Conservation (phyloP, 2,329 filamentous ascomycete genomes). For the Colletotrichum orchidophilum region DNA sequence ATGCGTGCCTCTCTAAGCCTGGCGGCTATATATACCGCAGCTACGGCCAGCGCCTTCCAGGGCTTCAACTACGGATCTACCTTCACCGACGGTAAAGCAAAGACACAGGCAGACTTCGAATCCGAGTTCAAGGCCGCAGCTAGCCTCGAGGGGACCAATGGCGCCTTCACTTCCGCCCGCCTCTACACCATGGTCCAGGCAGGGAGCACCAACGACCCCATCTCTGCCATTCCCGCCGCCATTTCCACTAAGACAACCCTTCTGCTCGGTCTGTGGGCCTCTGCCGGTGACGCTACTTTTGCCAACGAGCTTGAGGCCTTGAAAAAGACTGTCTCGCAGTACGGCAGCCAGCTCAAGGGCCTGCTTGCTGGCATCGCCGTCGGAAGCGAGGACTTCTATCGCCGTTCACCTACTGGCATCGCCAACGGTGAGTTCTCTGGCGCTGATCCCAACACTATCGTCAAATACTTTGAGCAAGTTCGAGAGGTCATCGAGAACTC, state of each 20-base stretch:
- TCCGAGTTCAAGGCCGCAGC: constrained; percentile 74
- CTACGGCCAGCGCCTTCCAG: constrained; percentile 53
- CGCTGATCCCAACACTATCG: constrained; percentile 67
- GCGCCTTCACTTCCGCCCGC: constrained; percentile 72
- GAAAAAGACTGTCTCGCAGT: constrained; percentile 72
- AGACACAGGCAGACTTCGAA: constrained; percentile 73
- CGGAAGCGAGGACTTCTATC: constrained; percentile 88
- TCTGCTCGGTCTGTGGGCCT: constrained; percentile 86
- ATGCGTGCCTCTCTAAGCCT: constrained; percentile 29
- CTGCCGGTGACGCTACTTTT: constrained; percentile 70
- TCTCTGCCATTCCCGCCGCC: constrained; percentile 81
- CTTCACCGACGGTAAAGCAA: constrained; percentile 67
- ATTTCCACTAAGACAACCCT: constrained; percentile 82
- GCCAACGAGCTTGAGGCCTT: constrained; percentile 80
- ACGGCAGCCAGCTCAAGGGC: constrained; percentile 71
- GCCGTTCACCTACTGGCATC: constrained; percentile 76
- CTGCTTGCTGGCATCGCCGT: constrained; percentile 85
- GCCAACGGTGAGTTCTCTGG: constrained; percentile 70
- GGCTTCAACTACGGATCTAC: constrained; percentile 81
- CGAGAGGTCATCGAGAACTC: constrained; percentile 72
- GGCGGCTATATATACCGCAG: constrained; percentile 42
- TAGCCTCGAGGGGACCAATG: constrained; percentile 68
- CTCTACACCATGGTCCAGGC: constrained; percentile 82
- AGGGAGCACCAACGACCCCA: constrained; percentile 71
- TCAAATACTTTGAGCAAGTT: constrained; percentile 76